Base-by-base conservation (phyloP, 495 filamentous ascomycete species). In the Geopyxis carbonaria region DNA sequence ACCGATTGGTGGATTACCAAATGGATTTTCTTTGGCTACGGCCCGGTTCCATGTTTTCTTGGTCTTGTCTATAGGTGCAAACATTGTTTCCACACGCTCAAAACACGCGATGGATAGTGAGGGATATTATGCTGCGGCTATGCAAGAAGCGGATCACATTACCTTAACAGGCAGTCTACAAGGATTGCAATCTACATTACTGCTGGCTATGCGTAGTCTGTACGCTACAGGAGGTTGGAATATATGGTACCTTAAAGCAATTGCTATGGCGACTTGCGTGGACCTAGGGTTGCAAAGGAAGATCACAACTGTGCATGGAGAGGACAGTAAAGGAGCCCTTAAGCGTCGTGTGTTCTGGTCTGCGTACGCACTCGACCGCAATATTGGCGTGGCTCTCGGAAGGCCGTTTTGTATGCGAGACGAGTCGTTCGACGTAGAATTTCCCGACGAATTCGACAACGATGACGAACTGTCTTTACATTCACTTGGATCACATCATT, bases 331-430 rank as follows among this genome's bases (percentile, higher is more conserved):
- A 20, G 49, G 37, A 18, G 42, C 44, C 18, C 39, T 56, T n/a
- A 56, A 48, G 18, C 44, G 48, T n/a, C 51, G 64, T 2, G 58
- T 69, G 24, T 69, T 69, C 46, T 69, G 65, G 65, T 65, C 59
- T 37, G 63, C 62, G 0, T 69, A 69, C 46, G 58, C 59, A 11
- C 59, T 68, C 29, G 65, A 68, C 42, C 53, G 65, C 6, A 68
- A 64, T 38, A 43, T 68, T 16, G 66, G 64, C 19, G 62, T 67
- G 35, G 59, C 62, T 0, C 51, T 69, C 9, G 65, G 65, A 0
- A 46, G 53, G 35, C 53, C 53, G n/a, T 56, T 56, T 30, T 47
- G 41, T 10, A 24, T 56, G 18, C 30, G 41, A 14, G 52, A 56
- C 15, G 47, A 55, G 35, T 44, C 34, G 4, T 43, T 55, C 22